Conservation (phyloP, 495 filamentous ascomycete genomes). For the Beverwykella pulmonaria region DNA sequence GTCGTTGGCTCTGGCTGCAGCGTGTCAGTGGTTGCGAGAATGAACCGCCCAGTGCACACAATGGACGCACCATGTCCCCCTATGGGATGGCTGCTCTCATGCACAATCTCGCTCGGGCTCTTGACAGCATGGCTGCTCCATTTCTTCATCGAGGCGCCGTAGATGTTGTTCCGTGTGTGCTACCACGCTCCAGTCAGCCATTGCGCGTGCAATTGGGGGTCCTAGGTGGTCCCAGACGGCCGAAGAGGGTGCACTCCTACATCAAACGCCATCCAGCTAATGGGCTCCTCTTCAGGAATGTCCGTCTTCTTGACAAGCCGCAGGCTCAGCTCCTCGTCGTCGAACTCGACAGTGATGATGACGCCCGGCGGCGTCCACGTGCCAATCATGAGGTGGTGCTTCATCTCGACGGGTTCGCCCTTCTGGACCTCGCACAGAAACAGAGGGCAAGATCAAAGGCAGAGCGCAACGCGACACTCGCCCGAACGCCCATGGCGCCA, state of each 20-base stretch:
- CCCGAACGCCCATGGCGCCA: too few species aligned
- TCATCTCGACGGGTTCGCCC: constrained; percentile 55
- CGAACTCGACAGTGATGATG: constrained; percentile 82
- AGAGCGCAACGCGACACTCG: too few species aligned
- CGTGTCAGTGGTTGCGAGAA: constrained; percentile 18
- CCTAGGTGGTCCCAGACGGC: too few species aligned
- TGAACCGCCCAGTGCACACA: constrained; percentile 44
- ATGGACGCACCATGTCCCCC: constrained; percentile 59
- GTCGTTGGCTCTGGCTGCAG: constrained; percentile 64
- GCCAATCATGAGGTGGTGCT: constrained; percentile 81
- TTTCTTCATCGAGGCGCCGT: constrained; percentile 86
- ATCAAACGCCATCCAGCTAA: constrained; percentile 89
- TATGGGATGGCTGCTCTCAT: constrained; percentile 73
- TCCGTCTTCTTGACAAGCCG: constrained; percentile 74
- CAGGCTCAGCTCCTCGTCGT: constrained; percentile 72
- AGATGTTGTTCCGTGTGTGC: constrained; percentile 80
- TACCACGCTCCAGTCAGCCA: constrained; percentile 44
- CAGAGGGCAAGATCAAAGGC: too few species aligned
- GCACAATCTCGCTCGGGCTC: constrained; percentile 75
- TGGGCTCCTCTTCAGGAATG: constrained; percentile 78
- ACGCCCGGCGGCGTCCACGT: constrained; percentile 84
- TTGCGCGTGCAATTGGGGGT: constrained; percentile 2
- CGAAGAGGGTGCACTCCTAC: constrained; percentile 49
- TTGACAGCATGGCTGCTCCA: constrained; percentile 79
- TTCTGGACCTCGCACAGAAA: too few species aligned